A percentile compares a stretch with the other conserved stretches of the same genome.
These are phyloP conservation scores for Zygosaccharomyces gambellarensis DNA, from an alignment of 805 yeast species.

Conservation along the genomic window DNA sequence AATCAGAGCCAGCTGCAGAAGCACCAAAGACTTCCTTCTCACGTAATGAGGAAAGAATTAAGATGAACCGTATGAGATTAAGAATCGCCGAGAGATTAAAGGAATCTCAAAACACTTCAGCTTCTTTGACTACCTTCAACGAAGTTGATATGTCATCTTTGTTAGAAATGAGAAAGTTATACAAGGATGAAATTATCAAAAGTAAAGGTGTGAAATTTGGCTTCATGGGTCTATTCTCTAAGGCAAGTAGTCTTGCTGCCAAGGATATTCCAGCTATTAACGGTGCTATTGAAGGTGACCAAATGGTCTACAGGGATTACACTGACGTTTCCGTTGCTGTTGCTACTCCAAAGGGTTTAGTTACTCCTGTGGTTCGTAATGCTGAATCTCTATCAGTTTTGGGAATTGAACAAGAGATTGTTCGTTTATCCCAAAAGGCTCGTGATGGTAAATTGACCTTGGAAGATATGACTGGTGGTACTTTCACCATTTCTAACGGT, in stretches of 20 bases:
- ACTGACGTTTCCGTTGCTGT: conserved; percentile 95
- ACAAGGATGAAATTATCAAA: conserved; percentile 94
- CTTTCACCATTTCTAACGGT: conserved; percentile 98
- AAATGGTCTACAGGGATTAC: conserved; percentile 93
- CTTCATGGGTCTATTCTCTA: conserved; percentile 97
- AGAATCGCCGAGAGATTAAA: conserved; percentile 98
- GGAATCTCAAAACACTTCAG: conserved; percentile 99
- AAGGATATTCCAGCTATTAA: conserved; percentile 93
- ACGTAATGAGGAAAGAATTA: conserved; percentile 85
- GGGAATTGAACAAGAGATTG: conserved; percentile 85
- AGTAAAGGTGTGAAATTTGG: conserved; percentile 93
- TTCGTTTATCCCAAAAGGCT: conserved; percentile 80
- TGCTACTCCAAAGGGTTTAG: conserved; percentile 98
- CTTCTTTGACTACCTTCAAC: conserved; percentile 95
- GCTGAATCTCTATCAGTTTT: conserved; percentile 86
- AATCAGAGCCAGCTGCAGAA: conserved; percentile 22
- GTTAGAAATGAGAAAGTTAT: conserved; percentile 89
- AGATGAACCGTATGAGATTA: conserved; percentile 99
- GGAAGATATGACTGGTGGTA: conserved; percentile 99
- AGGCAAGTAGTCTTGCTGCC: conserved; percentile 88
- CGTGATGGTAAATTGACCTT: conserved; percentile 94
- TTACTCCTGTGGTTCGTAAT: conserved; percentile 95
- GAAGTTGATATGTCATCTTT: conserved; percentile 94
- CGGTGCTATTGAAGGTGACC: conserved; percentile 91
- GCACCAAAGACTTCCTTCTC: conserved; percentile 50